Percentiles rank a stretch among this genome's conserved stretches.
These are phyloP conservation scores for Stygiomarasmius scandens DNA, from an alignment of 1,284 basidiomycete genomes.

Conservation along the genomic window DNA sequence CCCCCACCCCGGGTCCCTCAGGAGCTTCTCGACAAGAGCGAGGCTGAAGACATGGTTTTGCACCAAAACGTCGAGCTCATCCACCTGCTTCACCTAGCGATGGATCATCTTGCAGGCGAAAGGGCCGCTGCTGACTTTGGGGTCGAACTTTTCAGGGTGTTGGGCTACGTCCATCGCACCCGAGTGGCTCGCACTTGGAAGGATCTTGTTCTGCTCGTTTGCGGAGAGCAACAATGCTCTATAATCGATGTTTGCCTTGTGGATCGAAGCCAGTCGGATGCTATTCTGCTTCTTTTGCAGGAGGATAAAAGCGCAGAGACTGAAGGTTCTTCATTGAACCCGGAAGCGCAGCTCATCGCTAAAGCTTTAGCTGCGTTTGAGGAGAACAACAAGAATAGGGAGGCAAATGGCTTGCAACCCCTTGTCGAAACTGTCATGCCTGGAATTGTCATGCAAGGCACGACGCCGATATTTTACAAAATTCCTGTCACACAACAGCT, in stretches of 20 bases:
- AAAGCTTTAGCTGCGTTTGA: constrained; percentile 37
- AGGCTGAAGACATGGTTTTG: neutral
- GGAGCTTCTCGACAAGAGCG: neutral
- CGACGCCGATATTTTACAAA: constrained; percentile 32
- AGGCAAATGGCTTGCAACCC: constrained; percentile 17
- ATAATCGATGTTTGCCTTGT: constrained; percentile 1
- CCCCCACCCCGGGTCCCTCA: constrained; percentile 19
- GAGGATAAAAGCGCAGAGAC: constrained; percentile 1
- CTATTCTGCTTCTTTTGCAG: neutral
- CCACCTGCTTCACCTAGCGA: neutral
- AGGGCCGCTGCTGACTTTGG: neutral
- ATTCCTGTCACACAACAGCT: constrained; percentile 30
- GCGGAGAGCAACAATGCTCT: neutral
- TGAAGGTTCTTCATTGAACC: neutral
- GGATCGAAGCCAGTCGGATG: neutral
- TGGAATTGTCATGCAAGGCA: constrained; percentile 31
- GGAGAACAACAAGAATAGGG: constrained; percentile 31
- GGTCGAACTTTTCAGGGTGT: neutral
- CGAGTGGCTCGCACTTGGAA: neutral
- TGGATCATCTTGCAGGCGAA: neutral
- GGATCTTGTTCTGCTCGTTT: neutral
- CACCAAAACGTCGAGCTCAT: neutral
- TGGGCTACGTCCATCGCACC: neutral
- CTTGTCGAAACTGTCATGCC: constrained; percentile 27
- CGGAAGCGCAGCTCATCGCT: constrained; percentile 31